These are phyloP conservation scores for Tulasnella sp. DNA, from an alignment of 768 basidiomycete genomes.

Conservation along the genomic window DNA sequence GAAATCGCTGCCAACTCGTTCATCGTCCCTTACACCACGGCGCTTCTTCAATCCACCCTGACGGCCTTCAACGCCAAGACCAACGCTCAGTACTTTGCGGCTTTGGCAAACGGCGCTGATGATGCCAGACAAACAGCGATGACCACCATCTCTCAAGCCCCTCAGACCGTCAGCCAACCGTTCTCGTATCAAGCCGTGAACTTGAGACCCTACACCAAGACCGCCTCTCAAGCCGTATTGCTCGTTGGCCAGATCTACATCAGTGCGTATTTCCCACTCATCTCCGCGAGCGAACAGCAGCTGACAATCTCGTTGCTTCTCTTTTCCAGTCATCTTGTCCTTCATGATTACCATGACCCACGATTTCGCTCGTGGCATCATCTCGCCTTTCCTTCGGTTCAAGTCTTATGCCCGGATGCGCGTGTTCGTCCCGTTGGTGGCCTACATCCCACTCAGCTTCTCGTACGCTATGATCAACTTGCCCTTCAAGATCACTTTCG, in stretches of 20 bases:
- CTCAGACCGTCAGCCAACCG: slow-evolving; percentile 36
- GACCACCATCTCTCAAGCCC: slow-evolving; percentile 38
- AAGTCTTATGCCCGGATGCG: slow-evolving; percentile 41
- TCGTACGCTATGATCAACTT: slow-evolving; percentile 46
- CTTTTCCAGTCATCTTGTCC: slow-evolving; percentile 1
- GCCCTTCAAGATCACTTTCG: slow-evolving; percentile 45
- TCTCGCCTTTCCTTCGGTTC: slow-evolving; percentile 42
- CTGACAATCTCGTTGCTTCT: too few relatives aligned
- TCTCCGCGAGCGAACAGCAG: too few relatives aligned
- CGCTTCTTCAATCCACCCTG: too few relatives aligned
- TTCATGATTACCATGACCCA: slow-evolving; percentile 34
- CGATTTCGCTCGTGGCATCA: slow-evolving; percentile 28
- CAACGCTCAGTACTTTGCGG: too few relatives aligned
- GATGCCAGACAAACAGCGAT: slow-evolving; percentile 35
- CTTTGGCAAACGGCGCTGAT: slow-evolving; percentile 33
- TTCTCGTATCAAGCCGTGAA: slow-evolving; percentile 30
- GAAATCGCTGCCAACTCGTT: too few relatives aligned
- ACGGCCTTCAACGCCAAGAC: too few relatives aligned
- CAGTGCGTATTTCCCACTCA: not conserved
- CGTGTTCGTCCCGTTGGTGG: slow-evolving; percentile 39
- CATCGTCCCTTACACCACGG: too few relatives aligned
- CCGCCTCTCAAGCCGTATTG: too few relatives aligned
- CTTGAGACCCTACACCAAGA: too few relatives aligned
- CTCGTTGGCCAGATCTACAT: too few relatives aligned
- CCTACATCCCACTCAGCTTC: slow-evolving; percentile 43